Evolutionary conservation across 2,329 filamentous ascomycete species (phyloP).

Genomic region (Graphilbum fragrans): DNA sequence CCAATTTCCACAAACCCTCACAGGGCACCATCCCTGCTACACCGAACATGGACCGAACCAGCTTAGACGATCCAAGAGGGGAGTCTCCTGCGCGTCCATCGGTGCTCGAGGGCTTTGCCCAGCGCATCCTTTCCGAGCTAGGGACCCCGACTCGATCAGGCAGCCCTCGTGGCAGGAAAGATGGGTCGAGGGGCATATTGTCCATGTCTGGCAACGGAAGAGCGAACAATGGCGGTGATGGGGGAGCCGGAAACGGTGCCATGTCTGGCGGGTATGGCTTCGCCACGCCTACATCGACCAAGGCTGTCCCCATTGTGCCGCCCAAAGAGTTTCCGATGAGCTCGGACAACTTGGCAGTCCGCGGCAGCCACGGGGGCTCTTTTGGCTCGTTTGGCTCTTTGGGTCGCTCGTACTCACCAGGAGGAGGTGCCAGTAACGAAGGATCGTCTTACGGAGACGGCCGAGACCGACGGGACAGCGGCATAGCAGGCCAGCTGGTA

Average conservation of each 20-base stretch:
- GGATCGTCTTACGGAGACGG: slow-evolving; percentile 13
- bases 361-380: slow-evolving; percentile 13
- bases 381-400: too few relatives aligned
- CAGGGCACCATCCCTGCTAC: slow-evolving; percentile 11
- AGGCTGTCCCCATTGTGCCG: slow-evolving; percentile 18
- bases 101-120: slow-evolving; percentile 48
- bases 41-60: slow-evolving; percentile 25
- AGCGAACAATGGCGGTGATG: neutral
- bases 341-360: slow-evolving; percentile 21
- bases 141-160: slow-evolving; percentile 38
- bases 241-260: neutral
- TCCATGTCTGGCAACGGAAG: neutral
- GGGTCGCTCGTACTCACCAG: slow-evolving; percentile 27
- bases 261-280: slow-evolving; percentile 14
- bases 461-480: slow-evolving; percentile 17
- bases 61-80: slow-evolving; percentile 31
- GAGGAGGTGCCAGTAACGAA: slow-evolving; percentile 14
- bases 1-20: neutral
- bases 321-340: slow-evolving; percentile 30
- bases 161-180: slow-evolving; percentile 38
- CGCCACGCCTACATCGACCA: slow-evolving; percentile 19
- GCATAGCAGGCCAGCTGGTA: slow-evolving; percentile 38
- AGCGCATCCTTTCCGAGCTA: slow-evolving; percentile 48
- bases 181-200: slow-evolving; percentile 21
- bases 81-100: slow-evolving; percentile 41